Evolutionary conservation across 768 basidiomycete genomes (phyloP), one percentile per base, ranked within the genome.

Genomic region (Gymnopilus dilepis): DNA sequence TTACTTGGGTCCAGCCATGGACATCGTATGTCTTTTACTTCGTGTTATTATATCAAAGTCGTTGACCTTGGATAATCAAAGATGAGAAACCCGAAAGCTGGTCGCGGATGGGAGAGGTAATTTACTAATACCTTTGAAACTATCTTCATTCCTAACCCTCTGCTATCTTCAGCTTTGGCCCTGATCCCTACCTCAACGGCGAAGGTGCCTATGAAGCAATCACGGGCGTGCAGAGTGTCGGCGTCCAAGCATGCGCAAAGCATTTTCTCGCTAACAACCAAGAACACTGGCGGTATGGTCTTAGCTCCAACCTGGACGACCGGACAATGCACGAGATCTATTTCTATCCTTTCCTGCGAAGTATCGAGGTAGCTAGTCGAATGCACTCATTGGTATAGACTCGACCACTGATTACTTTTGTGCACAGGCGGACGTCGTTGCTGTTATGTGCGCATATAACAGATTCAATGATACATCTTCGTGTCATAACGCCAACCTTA

Each of bases 121-220:
- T 37, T 28, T 21, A n/a, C 54, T 11, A n/a, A n/a, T n/a, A n/a
- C n/a, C n/a, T n/a, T n/a, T n/a, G n/a, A n/a, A n/a, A n/a, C n/a
- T n/a, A n/a, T n/a, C n/a, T n/a, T n/a, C n/a, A n/a, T n/a, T n/a
- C n/a, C n/a, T n/a, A 17, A 40, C 22, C 13, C 19, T 22, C 47
- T 33, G 40, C 19, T 47, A 47, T 57, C 24, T 38, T 13, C 24
- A 82, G 81, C 58, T 82, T 81, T 62, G 82, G 86, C 28, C 84
- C 81, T 3, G 88, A 90, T 72, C 88, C 88, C 0, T 89, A 84
- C 67, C 77, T 90, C 8, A 79, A 78, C 53, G 88, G 88, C 6
- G 86, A 86, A 73, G 85, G 80, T 12, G 82, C 85, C 0, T 85
- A 81, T 60, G 81, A 86, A 68, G 87, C 86, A 0, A 80, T 89